These are phyloP conservation scores for Macrophomina pseudophaseolina DNA, from an alignment of 2,329 filamentous ascomycete genomes.

Conservation along the genomic window DNA sequence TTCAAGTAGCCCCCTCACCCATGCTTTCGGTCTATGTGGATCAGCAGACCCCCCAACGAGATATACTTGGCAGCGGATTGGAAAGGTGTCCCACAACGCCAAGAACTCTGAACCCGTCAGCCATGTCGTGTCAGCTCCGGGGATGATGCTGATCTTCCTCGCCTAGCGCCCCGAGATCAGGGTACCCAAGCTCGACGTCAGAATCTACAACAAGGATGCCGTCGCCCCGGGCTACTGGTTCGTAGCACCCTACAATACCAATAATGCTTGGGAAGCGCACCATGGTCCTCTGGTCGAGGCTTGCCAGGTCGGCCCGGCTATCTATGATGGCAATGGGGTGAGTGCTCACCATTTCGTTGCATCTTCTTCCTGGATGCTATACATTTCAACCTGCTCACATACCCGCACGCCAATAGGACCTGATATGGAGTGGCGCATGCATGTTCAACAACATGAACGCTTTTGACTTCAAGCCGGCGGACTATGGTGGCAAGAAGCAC, in stretches of 20 bases:
- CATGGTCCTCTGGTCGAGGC: conserved; percentile 10
- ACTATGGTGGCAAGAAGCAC: conserved; percentile 55
- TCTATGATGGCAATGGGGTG: conserved; percentile 40
- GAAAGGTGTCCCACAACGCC: conserved; percentile 3
- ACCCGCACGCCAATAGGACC: conserved; percentile 37
- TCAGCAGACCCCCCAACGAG: neutral
- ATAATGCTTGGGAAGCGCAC: conserved; percentile 20
- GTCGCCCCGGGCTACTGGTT: conserved; percentile 53
- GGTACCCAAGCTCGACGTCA: conserved; percentile 25
- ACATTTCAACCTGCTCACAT: neutral
- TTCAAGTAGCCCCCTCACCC: neutral
- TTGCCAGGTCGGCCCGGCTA: conserved; percentile 37
- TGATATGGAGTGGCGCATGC: conserved; percentile 57
- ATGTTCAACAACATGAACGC: conserved; percentile 50
- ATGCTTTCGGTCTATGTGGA: neutral
- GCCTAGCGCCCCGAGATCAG: conserved; percentile 25
- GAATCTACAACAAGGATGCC: conserved; percentile 20
- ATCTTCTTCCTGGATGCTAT: no score
- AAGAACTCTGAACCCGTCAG: neutral
- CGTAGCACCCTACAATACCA: conserved; percentile 51
- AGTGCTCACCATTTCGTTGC: conserved; percentile 52
- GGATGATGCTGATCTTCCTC: conserved; percentile 17
- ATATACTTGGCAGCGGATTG: neutral
- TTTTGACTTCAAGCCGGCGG: conserved; percentile 53
- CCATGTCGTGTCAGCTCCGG: neutral